Evolutionary conservation across 495 filamentous ascomycete species (phyloP), one percentile per base, ranked within the genome.

Genomic region (Penicillium parvum): DNA sequence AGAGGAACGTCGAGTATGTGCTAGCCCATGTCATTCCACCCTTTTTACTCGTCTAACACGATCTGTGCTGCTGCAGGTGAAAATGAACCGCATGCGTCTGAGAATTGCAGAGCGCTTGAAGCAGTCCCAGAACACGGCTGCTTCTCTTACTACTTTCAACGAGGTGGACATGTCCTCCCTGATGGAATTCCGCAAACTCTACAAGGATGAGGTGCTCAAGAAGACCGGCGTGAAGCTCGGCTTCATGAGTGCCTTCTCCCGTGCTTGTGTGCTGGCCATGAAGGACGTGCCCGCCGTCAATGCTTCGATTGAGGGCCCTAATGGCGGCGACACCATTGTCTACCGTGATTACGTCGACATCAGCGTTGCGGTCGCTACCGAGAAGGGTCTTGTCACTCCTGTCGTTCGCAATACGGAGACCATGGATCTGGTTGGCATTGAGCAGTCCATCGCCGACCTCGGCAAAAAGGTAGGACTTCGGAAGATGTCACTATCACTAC

Each of bases 1-100:
- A 19, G 90, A 96, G 48, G 94, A 98, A 74, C 81, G 86, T 46
- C 79, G 91, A 40, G 90, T 92, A 75, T 53, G 84, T 72, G 22
- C 29, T 40, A n/a, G 5, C 20, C 18, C n/a, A 9, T 18, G 12
- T n/a, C 4, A 6, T 36, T 12, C 18, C 12, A 4, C 8, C 34
- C 37, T 17, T 16, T 42, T 26, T 19, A 30, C 3, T 29, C 8
- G 17, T 3, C 39, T 52, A 27, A 57, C 18, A 30, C 16, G 8
- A 18, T 35, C 40, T 25, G 37, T 29, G 29, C 7, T 27, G 29
- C 14, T 34, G 19, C 46, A 91, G 88, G 90, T 96, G 52, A 98
- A 98, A 76, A 98, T 98, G 92, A 97, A 97, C 74, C 86, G 94
- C 39, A 98, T 98, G 94, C 88, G 92, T 37, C 79, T 97, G 32